Evolutionary conservation across 495 filamentous ascomycete genomes (phyloP).

Genomic region (Aspergillus carlsbadensis): DNA sequence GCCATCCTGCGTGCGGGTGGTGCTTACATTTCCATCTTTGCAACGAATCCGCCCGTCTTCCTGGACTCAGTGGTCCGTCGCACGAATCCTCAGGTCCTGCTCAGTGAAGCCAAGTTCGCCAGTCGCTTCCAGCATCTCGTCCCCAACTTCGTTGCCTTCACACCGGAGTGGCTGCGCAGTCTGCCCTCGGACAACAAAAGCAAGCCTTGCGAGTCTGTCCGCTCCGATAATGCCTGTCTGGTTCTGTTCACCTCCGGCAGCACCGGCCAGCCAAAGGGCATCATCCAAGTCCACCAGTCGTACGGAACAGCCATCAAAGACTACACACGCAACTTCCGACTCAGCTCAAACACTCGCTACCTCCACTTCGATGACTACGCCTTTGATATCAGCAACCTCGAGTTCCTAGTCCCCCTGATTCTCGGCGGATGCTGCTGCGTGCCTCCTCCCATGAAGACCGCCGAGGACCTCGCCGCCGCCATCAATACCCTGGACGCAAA

Average conservation of each 20-base stretch:
- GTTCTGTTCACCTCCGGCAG: constrained; percentile 47
- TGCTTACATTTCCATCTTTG: constrained; percentile 54
- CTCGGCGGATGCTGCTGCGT: constrained; percentile 51
- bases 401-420: constrained; percentile 41
- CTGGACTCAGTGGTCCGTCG: constrained; percentile 23
- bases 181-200: constrained; percentile 2
- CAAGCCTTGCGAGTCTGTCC: constrained; percentile 4
- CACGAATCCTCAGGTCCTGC: constrained; percentile 18
- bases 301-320: constrained; percentile 30
- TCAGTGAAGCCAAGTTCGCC: constrained; percentile 16
- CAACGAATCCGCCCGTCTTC: constrained; percentile 39
- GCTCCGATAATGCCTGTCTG: constrained; percentile 21
- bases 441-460: constrained; percentile 34
- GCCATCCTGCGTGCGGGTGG: constrained; percentile 36
- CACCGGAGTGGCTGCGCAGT: background rate
- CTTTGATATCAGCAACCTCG: constrained; percentile 47
- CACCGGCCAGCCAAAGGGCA: constrained; percentile 50
- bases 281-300: constrained; percentile 45
- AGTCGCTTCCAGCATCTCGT: constrained; percentile 7
- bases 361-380: constrained; percentile 49
- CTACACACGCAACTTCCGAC: constrained; percentile 19
- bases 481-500: constrained; percentile 37
- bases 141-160: background rate
- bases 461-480: constrained; percentile 30
- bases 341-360: constrained; percentile 28